Base-by-base conservation (phyloP, 2,329 filamentous ascomycete species). In the Hawksworthiomyces lignivorus region DNA sequence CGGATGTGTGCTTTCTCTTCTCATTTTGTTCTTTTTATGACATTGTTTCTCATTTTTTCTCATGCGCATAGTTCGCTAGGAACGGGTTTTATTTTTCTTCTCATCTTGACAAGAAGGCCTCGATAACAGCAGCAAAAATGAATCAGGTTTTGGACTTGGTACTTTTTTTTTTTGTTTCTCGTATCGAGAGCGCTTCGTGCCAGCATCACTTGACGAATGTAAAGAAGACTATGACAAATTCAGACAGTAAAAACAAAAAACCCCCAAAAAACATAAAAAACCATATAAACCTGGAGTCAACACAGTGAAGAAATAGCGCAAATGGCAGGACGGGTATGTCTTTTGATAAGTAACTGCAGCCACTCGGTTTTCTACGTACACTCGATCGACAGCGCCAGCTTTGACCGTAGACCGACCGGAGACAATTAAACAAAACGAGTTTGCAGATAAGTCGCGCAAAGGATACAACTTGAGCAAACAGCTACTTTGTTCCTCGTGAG, bases 41-140 rank as follows among this genome's bases (percentile, higher is more conserved):
- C 17, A 12, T 28, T 33, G 28, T 40, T 35, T 39, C 26, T 35
- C 20, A 33, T 39, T 18, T 15, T 22, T 28, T 27, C 22, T 18
- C 4, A 32, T 31, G 41, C 38, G 41, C 45, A 39, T 36, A 38
- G 45, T 41, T 41, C 41, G 45, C 45, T 41, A 32, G 26, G 36
- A 35, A 20, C 22, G 27, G 37, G 30, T 39, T 39, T 39, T 34
- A n/a, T 36, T 39, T 39, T 36, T 34, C 21, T 39, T 39, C 24
- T 27, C 26, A 27, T 32, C 11, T 26, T 39, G 14, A 27, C 18
- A 17, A 22, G 19, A 31, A 14, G 15, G 14, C 18, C 17, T 19
- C 15, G 20, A 15, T 24, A 35, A 14, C 17, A 38, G 14, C 26
- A n/a, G 3, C 34, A 14, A 29, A 22, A 15, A 38, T 24, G 20